phyloP scores from a whole-genome alignment of 176 grass and related monocot species.

The Musa troglodytarum region DNA sequence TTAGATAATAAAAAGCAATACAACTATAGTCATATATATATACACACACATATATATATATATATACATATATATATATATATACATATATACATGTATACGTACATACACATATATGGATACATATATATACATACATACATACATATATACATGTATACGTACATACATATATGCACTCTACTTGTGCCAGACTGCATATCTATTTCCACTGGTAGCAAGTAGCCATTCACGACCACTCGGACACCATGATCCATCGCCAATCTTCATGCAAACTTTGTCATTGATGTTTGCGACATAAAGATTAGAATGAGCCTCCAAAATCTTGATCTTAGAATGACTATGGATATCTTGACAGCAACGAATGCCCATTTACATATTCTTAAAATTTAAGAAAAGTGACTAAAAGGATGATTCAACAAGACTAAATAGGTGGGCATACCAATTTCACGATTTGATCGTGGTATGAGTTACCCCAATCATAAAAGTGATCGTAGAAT shows the following conservation, averaged over 20 bases:
- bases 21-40: too few relatives aligned
- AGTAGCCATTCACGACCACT: conserved; percentile 50
- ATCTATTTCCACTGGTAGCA: conserved; percentile 56
- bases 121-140: too few relatives aligned
- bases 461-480: conserved; percentile 45
- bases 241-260: conserved; percentile 67
- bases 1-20: too few relatives aligned
- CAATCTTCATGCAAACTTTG: conserved; percentile 89
- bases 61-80: too few relatives aligned
- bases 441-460: conserved; percentile 75
- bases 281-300: conserved; percentile 60
- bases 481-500: conserved; percentile 92
- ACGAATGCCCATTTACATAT: conserved; percentile 64
- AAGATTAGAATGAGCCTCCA: conserved; percentile 59
- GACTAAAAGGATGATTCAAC: neutral
- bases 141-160: too few relatives aligned
- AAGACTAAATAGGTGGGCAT: conserved; percentile 7
- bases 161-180: too few relatives aligned
- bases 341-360: conserved; percentile 76
- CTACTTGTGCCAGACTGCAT: conserved; percentile 89
- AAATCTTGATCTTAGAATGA: conserved; percentile 61
- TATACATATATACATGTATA: too few relatives aligned
- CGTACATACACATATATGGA: too few relatives aligned
- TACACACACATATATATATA: too few relatives aligned
- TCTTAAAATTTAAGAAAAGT: conserved; percentile 18